Conservation (phyloP, 1,139 yeast genomes). For the Lodderomyces metapsilosis region DNA sequence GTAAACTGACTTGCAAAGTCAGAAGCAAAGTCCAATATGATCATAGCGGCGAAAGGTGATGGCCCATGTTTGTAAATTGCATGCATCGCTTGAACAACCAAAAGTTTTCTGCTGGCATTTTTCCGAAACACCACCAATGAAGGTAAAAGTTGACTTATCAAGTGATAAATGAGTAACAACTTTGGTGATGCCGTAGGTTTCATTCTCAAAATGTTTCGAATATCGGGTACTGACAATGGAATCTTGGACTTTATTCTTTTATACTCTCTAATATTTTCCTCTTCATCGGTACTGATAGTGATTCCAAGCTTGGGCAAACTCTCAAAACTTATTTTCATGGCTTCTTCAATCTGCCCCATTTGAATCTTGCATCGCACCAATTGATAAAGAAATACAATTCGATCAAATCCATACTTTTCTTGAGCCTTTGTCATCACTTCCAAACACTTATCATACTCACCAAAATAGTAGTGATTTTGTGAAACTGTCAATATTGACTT, state of each 20-base stretch:
- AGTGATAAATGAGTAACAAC: constrained; percentile 37
- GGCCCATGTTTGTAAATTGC: constrained; percentile 26
- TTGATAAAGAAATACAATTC: constrained; percentile 32
- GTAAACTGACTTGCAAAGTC: constrained; percentile 38
- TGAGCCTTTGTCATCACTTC: constrained; percentile 25
- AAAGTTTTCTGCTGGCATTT: constrained; percentile 22
- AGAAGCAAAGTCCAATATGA: constrained; percentile 34
- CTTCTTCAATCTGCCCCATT: constrained; percentile 31
- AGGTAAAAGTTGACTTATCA: constrained; percentile 41
- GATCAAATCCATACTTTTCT: constrained; percentile 23
- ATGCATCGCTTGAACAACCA: constrained; percentile 24
- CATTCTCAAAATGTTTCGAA: constrained; percentile 30
- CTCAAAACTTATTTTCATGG: constrained; percentile 34
- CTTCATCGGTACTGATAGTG: constrained; percentile 20
- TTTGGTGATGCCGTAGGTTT: constrained; percentile 27
- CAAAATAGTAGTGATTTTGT: constrained; percentile 28
- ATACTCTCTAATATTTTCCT: constrained; percentile 19
- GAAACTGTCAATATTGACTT: constrained; percentile 32
- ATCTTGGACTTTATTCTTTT: constrained; percentile 27
- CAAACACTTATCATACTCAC: constrained; percentile 30
- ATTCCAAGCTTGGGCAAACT: constrained; percentile 33
- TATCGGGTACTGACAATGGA: constrained; percentile 45
- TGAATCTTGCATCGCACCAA: constrained; percentile 42
- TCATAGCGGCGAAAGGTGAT: constrained; percentile 27
- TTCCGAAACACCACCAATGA: constrained; percentile 30